Percentiles rank a stretch among this genome's conserved stretches.
Conservation (phyloP, 345 rosid species). For the Barbarea vulgaris region DNA sequence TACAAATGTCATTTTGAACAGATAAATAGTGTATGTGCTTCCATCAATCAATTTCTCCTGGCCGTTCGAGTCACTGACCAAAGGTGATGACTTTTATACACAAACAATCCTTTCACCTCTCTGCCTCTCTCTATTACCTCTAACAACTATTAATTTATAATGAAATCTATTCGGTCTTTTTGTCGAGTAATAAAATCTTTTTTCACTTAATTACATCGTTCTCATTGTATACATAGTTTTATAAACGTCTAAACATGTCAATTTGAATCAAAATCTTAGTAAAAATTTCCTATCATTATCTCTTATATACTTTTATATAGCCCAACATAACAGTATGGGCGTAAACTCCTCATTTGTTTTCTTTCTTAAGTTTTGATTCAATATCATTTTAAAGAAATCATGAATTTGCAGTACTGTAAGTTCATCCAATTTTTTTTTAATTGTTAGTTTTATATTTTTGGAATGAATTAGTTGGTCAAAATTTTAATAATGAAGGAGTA, state of each 20-base stretch:
- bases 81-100: constrained; percentile 36
- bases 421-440: neutral
- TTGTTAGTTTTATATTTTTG: neutral
- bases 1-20: constrained; percentile 23
- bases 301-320: neutral
- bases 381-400: neutral
- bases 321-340: neutral
- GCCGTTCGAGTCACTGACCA: constrained; percentile 35
- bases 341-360: neutral
- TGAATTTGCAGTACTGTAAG: neutral
- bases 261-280: neutral
- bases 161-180: no score
- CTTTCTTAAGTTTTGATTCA: neutral
- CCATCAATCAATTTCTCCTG: constrained; percentile 39
- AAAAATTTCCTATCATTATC: no score
- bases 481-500: neutral
- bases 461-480: neutral
- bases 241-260: neutral
- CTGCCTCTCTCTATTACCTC: neutral
- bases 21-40: constrained; percentile 26
- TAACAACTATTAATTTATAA: neutral
- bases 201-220: neutral
- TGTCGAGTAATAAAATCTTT: neutral
- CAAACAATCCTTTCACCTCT: constrained; percentile 5
- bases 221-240: neutral